Evolutionary conservation across 2,329 filamentous ascomycete genomes (phyloP).

Genomic region (Alternaria solani): DNA sequence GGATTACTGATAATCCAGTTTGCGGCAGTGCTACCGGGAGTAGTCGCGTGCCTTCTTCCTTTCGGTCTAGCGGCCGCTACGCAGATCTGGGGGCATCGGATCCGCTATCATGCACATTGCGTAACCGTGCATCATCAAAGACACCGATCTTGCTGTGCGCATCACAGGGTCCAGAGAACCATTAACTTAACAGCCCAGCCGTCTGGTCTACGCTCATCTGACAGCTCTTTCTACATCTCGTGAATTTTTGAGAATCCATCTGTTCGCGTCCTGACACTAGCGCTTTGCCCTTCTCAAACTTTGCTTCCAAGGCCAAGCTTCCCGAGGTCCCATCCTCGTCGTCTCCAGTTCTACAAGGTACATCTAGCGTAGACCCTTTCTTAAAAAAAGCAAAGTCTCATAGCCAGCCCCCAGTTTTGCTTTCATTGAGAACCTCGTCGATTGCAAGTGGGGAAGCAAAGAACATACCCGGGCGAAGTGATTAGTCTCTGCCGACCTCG

Average conservation of each 20-base stretch:
- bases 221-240: background rate
- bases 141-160: background rate
- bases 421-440: background rate
- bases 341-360: background rate
- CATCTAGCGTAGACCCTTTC: background rate
- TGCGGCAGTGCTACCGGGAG: background rate
- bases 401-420: background rate
- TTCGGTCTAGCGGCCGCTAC: background rate
- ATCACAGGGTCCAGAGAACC: background rate
- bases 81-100: background rate
- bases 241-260: background rate
- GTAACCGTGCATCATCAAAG: slow-evolving; percentile 1
- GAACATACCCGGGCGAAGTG: background rate
- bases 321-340: background rate
- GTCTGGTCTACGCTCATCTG: background rate
- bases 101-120: slow-evolving; percentile 5
- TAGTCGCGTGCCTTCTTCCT: background rate
- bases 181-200: background rate
- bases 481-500: background rate
- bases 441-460: background rate
- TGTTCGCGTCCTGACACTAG: background rate
- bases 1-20: background rate
- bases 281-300: background rate
- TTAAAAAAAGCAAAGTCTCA: background rate
- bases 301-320: background rate